Percentiles rank a stretch among this genome's conserved stretches.
These are phyloP conservation scores for Fusarium temperatum DNA, from an alignment of 2,329 filamentous ascomycete genomes.

Conservation along the genomic window DNA sequence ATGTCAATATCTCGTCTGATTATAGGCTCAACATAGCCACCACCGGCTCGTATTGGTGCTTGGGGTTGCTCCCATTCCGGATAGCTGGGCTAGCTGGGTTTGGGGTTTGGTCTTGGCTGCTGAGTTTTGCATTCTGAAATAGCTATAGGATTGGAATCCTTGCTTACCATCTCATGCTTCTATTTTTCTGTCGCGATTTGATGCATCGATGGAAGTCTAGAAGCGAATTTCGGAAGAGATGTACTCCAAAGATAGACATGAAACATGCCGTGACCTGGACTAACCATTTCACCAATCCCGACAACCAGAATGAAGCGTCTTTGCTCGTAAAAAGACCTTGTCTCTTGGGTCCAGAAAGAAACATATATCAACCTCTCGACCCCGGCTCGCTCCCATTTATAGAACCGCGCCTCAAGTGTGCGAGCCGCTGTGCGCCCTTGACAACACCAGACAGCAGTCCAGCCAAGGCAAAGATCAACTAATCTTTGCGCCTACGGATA, in stretches of 20 bases:
- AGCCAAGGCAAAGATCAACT: slow-evolving; percentile 1
- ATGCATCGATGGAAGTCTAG: not conserved
- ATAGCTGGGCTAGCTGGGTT: not conserved
- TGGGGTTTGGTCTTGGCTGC: not conserved
- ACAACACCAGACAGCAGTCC: slow-evolving; percentile 5
- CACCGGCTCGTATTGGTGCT: slow-evolving; percentile 36
- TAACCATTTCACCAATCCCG: not conserved
- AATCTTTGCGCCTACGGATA: slow-evolving; percentile 10
- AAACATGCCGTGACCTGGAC: not conserved
- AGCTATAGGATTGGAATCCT: slow-evolving; percentile 11
- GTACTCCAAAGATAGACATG: slow-evolving; percentile 1
- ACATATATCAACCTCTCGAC: not conserved
- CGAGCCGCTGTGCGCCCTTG: slow-evolving; percentile 14
- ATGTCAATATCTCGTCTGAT: slow-evolving; percentile 9
- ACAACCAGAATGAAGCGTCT: slow-evolving; percentile 5
- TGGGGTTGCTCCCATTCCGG: slow-evolving; percentile 2
- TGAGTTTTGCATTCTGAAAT: slow-evolving; percentile 9
- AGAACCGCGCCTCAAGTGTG: slow-evolving; percentile 24
- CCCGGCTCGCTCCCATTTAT: slow-evolving; percentile 34
- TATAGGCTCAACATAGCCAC: slow-evolving; percentile 35
- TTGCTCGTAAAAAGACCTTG: not conserved
- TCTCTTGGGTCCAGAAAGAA: not conserved
- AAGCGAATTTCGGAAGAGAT: not conserved
- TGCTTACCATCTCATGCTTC: slow-evolving; percentile 17
- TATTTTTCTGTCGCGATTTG: slow-evolving; percentile 4